Evolutionary conservation across 257 asterid genomes (phyloP), one percentile per base, ranked within the genome.

Genomic region (Cynanchum wilfordii): DNA sequence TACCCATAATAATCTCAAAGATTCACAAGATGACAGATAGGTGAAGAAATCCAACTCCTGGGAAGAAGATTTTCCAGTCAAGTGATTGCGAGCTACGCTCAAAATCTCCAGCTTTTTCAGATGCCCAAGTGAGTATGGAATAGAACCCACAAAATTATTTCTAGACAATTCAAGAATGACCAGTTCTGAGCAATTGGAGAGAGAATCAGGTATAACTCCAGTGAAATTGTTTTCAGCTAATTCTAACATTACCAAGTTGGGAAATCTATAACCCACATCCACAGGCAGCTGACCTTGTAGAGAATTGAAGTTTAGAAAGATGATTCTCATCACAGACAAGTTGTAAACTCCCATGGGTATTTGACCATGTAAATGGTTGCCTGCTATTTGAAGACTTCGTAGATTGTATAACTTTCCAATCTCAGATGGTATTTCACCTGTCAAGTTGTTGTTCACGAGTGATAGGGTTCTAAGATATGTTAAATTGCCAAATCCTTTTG

Each of bases 81-180:
- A 67, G 3, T 24, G 20, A 13, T 67, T 44, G 0, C 16, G 22
- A 9, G 2, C 2, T 5, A 67, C 10, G 2, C 0, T 2, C 16
- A 70, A 19, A 3, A 11, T 5, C 24, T 72, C 2, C 8, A 81
- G 81, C 8, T 10, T 11, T 57, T 58, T 72, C 20, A 84, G 73
- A 36, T 73, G 11, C 24, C 86, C 82, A 7, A 84, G 54, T 11
- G 84, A 76, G 17, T 42, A 1, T 5, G 85, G 85, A 20, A 84
- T 71, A 45, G 76, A 8, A 27, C 83, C 82, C 0, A 40, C 45
- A 54, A 79, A 77, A 3, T 25, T 24, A 73, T 84, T 84, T 4
- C 0, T 0, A 3, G 55, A 0, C 50, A 84, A 69, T 10, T 44
- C 36, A 25, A 84, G 6, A 9, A 8, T 7, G 0, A 4, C 0